These are phyloP conservation scores for Fonsecaea monophora DNA, from an alignment of 2,329 filamentous ascomycete species.

Conservation along the genomic window DNA sequence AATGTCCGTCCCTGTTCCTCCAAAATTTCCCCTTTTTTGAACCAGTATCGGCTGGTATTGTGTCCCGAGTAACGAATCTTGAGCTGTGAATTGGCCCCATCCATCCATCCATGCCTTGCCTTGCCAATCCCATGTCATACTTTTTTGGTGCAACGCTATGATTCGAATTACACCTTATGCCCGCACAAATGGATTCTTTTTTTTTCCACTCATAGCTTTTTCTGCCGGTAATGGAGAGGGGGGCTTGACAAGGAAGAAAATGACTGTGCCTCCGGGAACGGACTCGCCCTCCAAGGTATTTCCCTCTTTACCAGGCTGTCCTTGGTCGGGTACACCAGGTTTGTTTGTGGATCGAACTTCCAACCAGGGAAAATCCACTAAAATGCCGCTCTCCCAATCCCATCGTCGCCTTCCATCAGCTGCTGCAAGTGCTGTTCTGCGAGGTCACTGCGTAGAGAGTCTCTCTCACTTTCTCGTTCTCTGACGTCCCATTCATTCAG, in stretches of 20 bases:
- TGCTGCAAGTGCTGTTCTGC: constrained; percentile 56
- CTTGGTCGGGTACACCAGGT: neutral
- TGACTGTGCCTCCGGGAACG: neutral
- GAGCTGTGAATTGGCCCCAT: neutral
- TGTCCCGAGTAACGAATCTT: neutral
- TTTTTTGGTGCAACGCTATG: constrained; percentile 4
- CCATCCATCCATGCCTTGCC: neutral
- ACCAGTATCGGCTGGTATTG: neutral
- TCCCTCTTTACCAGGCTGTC: neutral
- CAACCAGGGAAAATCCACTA: constrained; percentile 35
- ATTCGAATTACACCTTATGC: neutral
- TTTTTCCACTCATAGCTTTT: neutral
- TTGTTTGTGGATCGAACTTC: neutral
- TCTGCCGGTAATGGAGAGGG: neutral
- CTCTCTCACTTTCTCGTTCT: constrained; percentile 56
- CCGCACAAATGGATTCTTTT: neutral
- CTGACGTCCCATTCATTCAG: constrained; percentile 57
- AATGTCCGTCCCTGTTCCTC: neutral
- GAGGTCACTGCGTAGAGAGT: constrained; percentile 55
- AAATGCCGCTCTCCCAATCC: constrained; percentile 50
- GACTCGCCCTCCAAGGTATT: neutral
- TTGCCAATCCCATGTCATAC: neutral
- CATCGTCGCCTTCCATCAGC: constrained; percentile 54
- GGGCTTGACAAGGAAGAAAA: neutral
- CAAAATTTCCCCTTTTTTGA: neutral